Evolutionary conservation across 306 rosid species (phyloP).

Genomic region (Castanopsis chinensis): DNA sequence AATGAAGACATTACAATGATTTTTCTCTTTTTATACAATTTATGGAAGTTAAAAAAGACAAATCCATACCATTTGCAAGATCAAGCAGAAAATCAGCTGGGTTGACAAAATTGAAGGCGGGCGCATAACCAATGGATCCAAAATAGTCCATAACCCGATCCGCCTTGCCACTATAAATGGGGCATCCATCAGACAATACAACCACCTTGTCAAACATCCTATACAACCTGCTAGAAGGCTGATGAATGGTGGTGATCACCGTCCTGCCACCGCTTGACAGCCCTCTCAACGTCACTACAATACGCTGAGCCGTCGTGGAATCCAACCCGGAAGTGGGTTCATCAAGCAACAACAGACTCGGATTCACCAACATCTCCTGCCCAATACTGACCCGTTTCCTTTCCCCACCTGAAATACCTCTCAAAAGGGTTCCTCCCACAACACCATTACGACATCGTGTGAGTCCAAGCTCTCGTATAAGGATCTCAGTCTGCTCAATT

Average conservation of each 20-base stretch:
- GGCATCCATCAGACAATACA: slow-evolving; percentile 66
- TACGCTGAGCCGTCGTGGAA: slow-evolving; percentile 74
- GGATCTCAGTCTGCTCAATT: slow-evolving; percentile 47
- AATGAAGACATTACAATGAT: no score
- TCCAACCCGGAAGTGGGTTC: slow-evolving; percentile 93
- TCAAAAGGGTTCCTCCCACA: slow-evolving; percentile 47
- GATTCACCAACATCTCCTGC: slow-evolving; percentile 83
- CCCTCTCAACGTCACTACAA: slow-evolving; percentile 36
- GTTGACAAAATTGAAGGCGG: slow-evolving; percentile 64
- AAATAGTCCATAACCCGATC: slow-evolving; percentile 73
- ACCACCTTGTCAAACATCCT: slow-evolving; percentile 80
- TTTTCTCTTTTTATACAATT: no score
- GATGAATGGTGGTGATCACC: slow-evolving; percentile 77
- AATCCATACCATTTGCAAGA: slow-evolving; percentile 75
- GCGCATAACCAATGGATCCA: slow-evolving; percentile 54
- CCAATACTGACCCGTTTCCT: slow-evolving; percentile 84
- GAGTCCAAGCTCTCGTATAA: slow-evolving; percentile 63
- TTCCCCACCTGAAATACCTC: slow-evolving; percentile 88
- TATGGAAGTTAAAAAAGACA: background rate
- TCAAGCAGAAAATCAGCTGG: slow-evolving; percentile 89
- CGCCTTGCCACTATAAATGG: slow-evolving; percentile 59
- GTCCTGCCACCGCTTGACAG: slow-evolving; percentile 72
- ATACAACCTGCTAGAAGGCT: slow-evolving; percentile 73
- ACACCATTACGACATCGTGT: slow-evolving; percentile 50
- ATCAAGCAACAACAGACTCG: slow-evolving; percentile 68